These are phyloP conservation scores for Diaporthe caulivora DNA, from an alignment of 2,329 filamentous ascomycete genomes.

Conservation along the genomic window DNA sequence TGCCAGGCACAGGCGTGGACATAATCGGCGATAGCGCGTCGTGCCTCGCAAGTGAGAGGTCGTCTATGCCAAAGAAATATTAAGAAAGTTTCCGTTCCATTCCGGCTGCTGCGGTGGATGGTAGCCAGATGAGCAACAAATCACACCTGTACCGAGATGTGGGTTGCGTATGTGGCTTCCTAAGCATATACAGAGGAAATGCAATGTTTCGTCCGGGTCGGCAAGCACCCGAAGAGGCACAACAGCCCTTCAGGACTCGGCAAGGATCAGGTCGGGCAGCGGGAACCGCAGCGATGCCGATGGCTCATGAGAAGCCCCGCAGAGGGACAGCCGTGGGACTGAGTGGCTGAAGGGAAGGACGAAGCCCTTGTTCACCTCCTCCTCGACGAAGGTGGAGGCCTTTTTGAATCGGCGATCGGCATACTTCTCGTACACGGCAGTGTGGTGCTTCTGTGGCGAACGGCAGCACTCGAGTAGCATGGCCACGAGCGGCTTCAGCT, in stretches of 20 bases:
- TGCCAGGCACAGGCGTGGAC: background rate
- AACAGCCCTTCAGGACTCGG: conserved; percentile 37
- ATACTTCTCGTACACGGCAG: conserved; percentile 93
- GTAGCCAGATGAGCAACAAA: conserved; percentile 39
- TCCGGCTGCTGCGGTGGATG: conserved; percentile 33
- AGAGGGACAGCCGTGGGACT: conserved; percentile 43
- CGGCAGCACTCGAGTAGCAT: conserved; percentile 92
- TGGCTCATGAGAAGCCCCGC: conserved; percentile 37
- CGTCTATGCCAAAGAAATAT: conserved; percentile 37
- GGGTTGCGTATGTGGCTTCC: conserved; percentile 35
- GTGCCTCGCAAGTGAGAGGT: conserved; percentile 17
- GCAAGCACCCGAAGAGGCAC: conserved; percentile 8
- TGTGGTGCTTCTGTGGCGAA: conserved; percentile 83
- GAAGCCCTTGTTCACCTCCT: conserved; percentile 75
- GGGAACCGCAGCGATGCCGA: conserved; percentile 34
- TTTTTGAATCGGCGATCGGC: conserved; percentile 87
- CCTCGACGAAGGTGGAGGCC: conserved; percentile 83
- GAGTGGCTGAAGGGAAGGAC: conserved; percentile 61
- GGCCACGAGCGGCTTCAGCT: conserved; percentile 81
- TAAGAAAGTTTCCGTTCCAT: conserved; percentile 36
- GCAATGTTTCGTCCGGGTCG: conserved; percentile 36
- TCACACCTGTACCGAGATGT: conserved; percentile 36
- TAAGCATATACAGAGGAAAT: conserved; percentile 41
- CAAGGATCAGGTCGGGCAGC: conserved; percentile 38
- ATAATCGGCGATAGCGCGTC: conserved; percentile 26